Evolutionary conservation across 2,329 filamentous ascomycete species (phyloP).

Genomic region (Ophiostoma sp.): DNA sequence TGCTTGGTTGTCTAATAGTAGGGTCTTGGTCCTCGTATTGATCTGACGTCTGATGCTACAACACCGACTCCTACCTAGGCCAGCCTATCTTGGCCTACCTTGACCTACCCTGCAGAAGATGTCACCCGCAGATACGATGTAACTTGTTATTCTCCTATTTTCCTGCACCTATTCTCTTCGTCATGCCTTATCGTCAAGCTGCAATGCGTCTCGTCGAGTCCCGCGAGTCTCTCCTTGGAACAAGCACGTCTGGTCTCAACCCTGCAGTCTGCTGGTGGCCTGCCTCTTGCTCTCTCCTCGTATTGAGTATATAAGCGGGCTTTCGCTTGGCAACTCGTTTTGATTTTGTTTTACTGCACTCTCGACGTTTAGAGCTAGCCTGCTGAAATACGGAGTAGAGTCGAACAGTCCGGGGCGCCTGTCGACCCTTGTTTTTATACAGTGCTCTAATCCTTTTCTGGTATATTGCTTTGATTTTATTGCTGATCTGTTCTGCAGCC

Average conservation of each 20-base stretch:
- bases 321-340: background rate
- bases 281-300: background rate
- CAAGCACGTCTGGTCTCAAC: background rate
- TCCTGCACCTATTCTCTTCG: background rate
- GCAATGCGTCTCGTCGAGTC: background rate
- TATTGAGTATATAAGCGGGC: background rate
- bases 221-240: background rate
- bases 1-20: background rate
- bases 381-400: background rate
- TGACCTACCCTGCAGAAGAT: background rate
- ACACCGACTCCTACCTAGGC: background rate
- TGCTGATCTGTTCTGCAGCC: background rate
- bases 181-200: background rate
- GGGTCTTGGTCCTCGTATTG: slow-evolving; percentile 9
- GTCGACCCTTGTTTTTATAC: background rate
- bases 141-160: slow-evolving; percentile 7
- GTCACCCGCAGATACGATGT: background rate
- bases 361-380: slow-evolving; percentile 2
- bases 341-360: background rate
- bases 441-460: background rate
- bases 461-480: background rate
- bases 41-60: slow-evolving; percentile 1
- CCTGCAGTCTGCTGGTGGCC: background rate
- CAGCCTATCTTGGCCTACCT: background rate
- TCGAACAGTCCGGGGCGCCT: background rate